Base-by-base conservation (phyloP, 768 basidiomycete genomes). In the Mycena filopes region DNA sequence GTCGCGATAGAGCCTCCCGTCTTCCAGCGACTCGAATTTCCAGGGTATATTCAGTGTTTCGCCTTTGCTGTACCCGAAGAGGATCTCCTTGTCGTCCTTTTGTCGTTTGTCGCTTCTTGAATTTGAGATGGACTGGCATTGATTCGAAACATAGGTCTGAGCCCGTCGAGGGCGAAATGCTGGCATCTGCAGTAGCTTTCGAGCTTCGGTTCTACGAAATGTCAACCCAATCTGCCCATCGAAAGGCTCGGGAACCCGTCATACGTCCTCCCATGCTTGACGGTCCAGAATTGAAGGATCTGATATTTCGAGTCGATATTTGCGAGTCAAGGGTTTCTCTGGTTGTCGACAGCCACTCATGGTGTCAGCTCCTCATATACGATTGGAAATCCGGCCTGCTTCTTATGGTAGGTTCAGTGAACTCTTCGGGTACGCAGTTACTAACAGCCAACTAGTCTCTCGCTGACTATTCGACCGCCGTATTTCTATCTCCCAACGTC, bases 301-400 rank as follows among this genome's bases (percentile, higher is more conserved):
- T 36, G 21, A 13, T 36, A 15, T 36, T 53, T 29, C 2, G 3
- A 7, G 10, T 53, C 31, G 33, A 53, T 15, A 38, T 36, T 31
- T 36, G 33, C 9, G 51, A 21, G 3, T 4, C 31, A 11, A 36
- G 36, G 18, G 20, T 53, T 15, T n/a, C n/a, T 16, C 12, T 40
- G 7, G 8, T 21, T 11, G 21, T 10, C n/a, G 21, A 11, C 2
- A 21, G 36, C 31, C 21, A 29, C 33, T 21, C 12, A 6, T 33
- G 33, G 12, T n/a, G 13, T 28, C 49, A 31, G 20, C 15, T 60
- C 9, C 21, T 50, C 16, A 26, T 60, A 33, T 60, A 60, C 29
- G 59, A 60, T 20, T 51, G 59, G 59, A 43, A 33, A 18, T 20
- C 20, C 8, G 59, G 49, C n/a, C 13, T 4, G 2, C 59, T 60